These are phyloP conservation scores for Russula earlei DNA, from an alignment of 768 basidiomycete species.

Conservation along the genomic window DNA sequence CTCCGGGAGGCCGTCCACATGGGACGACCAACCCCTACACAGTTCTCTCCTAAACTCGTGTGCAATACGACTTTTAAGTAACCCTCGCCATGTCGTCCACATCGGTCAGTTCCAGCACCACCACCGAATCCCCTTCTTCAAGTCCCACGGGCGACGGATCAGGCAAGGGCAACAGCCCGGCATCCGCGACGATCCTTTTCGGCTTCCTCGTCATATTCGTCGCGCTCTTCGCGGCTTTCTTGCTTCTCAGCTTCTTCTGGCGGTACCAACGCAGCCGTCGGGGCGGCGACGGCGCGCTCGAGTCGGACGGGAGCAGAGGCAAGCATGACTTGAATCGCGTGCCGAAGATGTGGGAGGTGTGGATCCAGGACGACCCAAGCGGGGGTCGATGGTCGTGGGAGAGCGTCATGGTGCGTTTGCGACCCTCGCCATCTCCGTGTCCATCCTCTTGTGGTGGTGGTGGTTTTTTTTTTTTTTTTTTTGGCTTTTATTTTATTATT, in stretches of 20 bases:
- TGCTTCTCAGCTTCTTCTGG: slow-evolving; percentile 9
- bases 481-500: no score
- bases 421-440: no score
- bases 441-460: no score
- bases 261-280: not conserved
- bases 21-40: no score
- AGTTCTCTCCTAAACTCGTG: no score
- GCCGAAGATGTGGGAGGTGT: slow-evolving; percentile 15
- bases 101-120: not conserved
- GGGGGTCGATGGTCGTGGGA: not conserved
- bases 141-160: no score
- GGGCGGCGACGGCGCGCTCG: not conserved
- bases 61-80: no score
- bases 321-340: not conserved
- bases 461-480: no score
- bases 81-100: slow-evolving; percentile 8
- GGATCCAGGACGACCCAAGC: slow-evolving; percentile 1
- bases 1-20: no score
- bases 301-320: not conserved
- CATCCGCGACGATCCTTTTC: not conserved
- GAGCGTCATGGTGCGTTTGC: slow-evolving; percentile 2
- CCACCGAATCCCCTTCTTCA: not conserved
- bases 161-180: not conserved
- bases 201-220: slow-evolving; percentile 3
- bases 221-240: not conserved